Evolutionary conservation across 1,284 basidiomycete species (phyloP).

Genomic region (Cronartium ribicola): DNA sequence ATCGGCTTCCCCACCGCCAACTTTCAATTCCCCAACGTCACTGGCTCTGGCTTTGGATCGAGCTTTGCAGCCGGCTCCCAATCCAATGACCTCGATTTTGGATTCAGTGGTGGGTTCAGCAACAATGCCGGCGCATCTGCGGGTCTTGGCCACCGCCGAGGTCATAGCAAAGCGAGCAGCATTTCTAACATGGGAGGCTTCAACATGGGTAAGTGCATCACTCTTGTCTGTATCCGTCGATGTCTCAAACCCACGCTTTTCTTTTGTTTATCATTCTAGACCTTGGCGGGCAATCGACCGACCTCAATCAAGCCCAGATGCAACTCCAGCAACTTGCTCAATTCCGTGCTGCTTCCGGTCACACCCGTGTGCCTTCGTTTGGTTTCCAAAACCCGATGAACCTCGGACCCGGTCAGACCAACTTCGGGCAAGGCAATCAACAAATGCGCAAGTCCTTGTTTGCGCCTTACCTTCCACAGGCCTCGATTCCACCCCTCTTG

Average conservation of each 20-base stretch:
- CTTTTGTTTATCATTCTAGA: slow-evolving; percentile 38
- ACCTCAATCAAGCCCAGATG: slow-evolving; percentile 63
- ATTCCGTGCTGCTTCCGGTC: slow-evolving; percentile 91
- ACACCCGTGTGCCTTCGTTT: slow-evolving; percentile 94
- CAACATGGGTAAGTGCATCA: slow-evolving; percentile 31
- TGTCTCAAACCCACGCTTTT: slow-evolving; percentile 19
- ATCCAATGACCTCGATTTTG: slow-evolving; percentile 39
- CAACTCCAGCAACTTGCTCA: slow-evolving; percentile 94
- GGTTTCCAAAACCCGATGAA: slow-evolving; percentile 96
- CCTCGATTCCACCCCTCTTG: slow-evolving; percentile 89
- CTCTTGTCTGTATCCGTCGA: slow-evolving; percentile 5
- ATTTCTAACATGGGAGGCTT: slow-evolving; percentile 43
- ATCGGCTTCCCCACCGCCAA: slow-evolving; percentile 16
- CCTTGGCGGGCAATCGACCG: slow-evolving; percentile 46
- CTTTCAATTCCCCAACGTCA: slow-evolving; percentile 48
- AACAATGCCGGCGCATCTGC: slow-evolving; percentile 68
- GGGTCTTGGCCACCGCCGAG: slow-evolving; percentile 50
- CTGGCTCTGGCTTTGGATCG: slow-evolving; percentile 46
- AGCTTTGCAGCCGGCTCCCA: slow-evolving; percentile 13
- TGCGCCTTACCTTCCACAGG: slow-evolving; percentile 96
- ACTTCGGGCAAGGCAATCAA: slow-evolving; percentile 59
- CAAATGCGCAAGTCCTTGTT: slow-evolving; percentile 97
- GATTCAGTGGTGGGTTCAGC: slow-evolving; percentile 61
- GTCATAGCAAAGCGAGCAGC: slow-evolving; percentile 11
- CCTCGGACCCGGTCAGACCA: slow-evolving; percentile 69